Evolutionary conservation across 2,329 filamentous ascomycete genomes (phyloP).

Genomic region (Colletotrichum endophyticum): DNA sequence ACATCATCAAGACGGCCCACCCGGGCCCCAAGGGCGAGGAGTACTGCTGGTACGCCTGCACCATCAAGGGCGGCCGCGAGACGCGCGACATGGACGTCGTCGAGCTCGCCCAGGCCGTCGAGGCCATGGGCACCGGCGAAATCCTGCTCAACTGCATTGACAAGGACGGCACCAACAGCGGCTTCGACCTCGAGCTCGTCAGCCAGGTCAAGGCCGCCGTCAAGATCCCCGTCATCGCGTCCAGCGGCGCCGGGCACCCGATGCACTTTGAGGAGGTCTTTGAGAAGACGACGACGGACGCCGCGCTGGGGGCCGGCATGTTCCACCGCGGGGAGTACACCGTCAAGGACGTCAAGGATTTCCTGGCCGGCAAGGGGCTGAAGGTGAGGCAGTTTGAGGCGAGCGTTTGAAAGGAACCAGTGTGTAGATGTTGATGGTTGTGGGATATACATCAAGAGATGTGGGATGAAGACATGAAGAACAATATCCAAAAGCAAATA

Average conservation of each 20-base stretch:
- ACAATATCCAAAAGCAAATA: background rate
- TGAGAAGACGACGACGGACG: conserved; percentile 82
- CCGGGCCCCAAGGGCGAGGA: conserved; percentile 78
- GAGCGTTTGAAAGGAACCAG: conserved; percentile 31
- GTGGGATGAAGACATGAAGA: background rate
- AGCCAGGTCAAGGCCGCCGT: conserved; percentile 85
- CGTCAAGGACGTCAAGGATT: conserved; percentile 90
- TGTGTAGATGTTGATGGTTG: background rate
- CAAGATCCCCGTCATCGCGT: conserved; percentile 93
- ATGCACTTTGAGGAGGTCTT: conserved; percentile 93
- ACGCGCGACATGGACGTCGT: conserved; percentile 93
- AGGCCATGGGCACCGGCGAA: conserved; percentile 95
- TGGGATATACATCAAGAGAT: background rate
- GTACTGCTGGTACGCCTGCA: conserved; percentile 97
- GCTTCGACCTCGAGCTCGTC: conserved; percentile 94
- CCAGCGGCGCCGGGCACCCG: conserved; percentile 88
- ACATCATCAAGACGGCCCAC: conserved; percentile 71
- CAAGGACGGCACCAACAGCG: conserved; percentile 91
- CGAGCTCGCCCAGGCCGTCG: conserved; percentile 85
- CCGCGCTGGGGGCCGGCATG: conserved; percentile 94
- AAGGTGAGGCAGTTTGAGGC: conserved; percentile 81
- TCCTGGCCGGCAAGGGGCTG: conserved; percentile 73
- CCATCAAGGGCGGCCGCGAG: conserved; percentile 93
- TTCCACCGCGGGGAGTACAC: conserved; percentile 97
- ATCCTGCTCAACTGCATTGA: conserved; percentile 98